A percentile compares a stretch with the other conserved stretches of the same genome.
phyloP scores from a whole-genome alignment of 305 asterid species.

The Rubia balearica region DNA sequence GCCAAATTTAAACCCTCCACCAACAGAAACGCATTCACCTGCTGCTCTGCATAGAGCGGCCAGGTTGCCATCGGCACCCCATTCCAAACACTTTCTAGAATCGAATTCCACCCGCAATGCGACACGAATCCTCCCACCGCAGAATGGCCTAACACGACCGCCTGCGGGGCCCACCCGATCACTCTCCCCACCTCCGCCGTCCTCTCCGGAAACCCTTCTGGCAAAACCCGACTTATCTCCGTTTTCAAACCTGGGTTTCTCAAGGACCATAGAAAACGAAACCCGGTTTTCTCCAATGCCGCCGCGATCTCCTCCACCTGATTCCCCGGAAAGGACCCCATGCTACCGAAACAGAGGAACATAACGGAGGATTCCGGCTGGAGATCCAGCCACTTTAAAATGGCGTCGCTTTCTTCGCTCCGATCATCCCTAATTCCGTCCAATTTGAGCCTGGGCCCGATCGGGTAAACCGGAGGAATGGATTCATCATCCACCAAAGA shows the following conservation, averaged over 20 bases:
- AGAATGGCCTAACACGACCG: not conserved
- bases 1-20: not conserved
- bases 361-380: not conserved
- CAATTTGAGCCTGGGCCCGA: not conserved
- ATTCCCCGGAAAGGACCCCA: not conserved
- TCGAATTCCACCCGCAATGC: not conserved
- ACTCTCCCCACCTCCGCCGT: not conserved
- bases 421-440: not conserved
- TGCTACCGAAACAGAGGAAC: conserved; percentile 3
- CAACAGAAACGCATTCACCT: not conserved
- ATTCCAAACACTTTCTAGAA: not conserved
- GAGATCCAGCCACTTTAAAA: conserved; percentile 5
- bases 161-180: conserved; percentile 7
- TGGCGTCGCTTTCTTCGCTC: not conserved
- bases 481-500: not conserved
- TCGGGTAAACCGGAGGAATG: conserved; percentile 2
- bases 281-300: not conserved
- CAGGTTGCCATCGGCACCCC: conserved; percentile 1
- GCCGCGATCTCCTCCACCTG: not conserved
- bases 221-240: not conserved
- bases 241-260: not conserved
- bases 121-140: conserved; percentile 7
- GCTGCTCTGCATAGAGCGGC: not conserved
- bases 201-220: not conserved
- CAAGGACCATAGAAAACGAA: conserved; percentile 3